Percentiles rank a stretch among this genome's conserved stretches.
These are phyloP conservation scores for Bipolaris oryzae DNA, from an alignment of 2,329 filamentous ascomycete genomes.

Conservation along the genomic window DNA sequence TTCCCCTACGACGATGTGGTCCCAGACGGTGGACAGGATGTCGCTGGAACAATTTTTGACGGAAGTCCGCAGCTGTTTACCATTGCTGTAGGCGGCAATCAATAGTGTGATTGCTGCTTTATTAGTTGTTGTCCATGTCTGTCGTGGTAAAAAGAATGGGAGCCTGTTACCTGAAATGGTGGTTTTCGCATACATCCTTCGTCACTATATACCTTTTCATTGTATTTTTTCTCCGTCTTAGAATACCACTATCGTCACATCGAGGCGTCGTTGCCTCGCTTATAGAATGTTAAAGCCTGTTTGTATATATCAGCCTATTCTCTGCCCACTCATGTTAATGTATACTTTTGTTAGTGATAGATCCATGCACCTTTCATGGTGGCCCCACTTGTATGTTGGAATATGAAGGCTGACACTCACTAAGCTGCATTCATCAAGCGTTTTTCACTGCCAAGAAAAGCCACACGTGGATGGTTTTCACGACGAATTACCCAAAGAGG, in stretches of 20 bases:
- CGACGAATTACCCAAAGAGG: no score
- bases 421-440: no score
- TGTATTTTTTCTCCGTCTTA: not conserved
- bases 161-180: not conserved
- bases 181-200: not conserved
- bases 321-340: not conserved
- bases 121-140: not conserved
- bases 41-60: constrained; percentile 59
- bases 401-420: no score
- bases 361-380: no score
- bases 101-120: not conserved
- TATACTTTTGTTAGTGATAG: no score
- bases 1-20: constrained; percentile 74
- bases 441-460: no score
- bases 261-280: not conserved
- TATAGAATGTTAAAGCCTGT: not conserved
- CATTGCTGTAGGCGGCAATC: constrained; percentile 55
- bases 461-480: no score
- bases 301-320: not conserved
- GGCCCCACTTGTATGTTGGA: no score
- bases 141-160: not conserved
- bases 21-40: constrained; percentile 61
- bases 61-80: constrained; percentile 54
- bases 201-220: not conserved
- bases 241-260: not conserved